Evolutionary conservation across 2,329 filamentous ascomycete species (phyloP).

Genomic region (Emmonsiellopsis sp.): DNA sequence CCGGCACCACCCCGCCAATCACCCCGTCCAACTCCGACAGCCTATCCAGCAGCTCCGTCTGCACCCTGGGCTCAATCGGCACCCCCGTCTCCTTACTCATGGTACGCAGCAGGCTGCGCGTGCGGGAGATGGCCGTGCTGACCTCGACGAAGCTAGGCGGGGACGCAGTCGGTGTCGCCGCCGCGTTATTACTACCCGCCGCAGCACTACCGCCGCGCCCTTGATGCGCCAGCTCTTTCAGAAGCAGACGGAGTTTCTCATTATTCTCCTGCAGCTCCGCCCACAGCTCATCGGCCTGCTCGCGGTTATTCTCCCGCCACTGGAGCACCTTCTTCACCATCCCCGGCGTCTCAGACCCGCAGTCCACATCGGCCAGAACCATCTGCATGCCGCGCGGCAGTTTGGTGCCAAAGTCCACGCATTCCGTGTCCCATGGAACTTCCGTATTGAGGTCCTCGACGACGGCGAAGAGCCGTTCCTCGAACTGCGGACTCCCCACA

Average conservation of each 20-base stretch:
- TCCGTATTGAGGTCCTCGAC: constrained; percentile 51
- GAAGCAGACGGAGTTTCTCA: constrained; percentile 56
- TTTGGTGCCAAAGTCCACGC: constrained; percentile 58
- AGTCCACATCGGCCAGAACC: constrained; percentile 93
- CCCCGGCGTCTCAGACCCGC: constrained; percentile 81
- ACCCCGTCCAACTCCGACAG: constrained; percentile 66
- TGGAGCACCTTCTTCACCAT: constrained; percentile 90
- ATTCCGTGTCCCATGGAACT: constrained; percentile 67
- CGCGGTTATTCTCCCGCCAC: constrained; percentile 62
- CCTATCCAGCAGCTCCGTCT: constrained; percentile 76
- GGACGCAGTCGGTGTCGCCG: background rate
- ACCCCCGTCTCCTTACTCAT: constrained; percentile 70
- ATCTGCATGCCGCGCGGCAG: constrained; percentile 67
- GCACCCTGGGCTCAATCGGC: constrained; percentile 78
- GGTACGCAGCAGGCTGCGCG: constrained; percentile 56
- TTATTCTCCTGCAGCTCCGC: constrained; percentile 64
- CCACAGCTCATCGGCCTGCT: constrained; percentile 65
- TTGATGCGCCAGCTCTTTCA: constrained; percentile 44
- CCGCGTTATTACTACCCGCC: background rate
- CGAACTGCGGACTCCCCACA: constrained; percentile 58
- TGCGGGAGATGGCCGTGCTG: constrained; percentile 42
- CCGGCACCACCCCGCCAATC: constrained; percentile 83
- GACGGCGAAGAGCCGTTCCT: constrained; percentile 51
- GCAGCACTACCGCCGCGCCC: background rate
- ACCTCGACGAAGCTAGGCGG: constrained; percentile 40